Evolutionary conservation across 1,139 yeast genomes (phyloP), one percentile per base, ranked within the genome.

Genomic region (Suhomyces yuchorum): DNA sequence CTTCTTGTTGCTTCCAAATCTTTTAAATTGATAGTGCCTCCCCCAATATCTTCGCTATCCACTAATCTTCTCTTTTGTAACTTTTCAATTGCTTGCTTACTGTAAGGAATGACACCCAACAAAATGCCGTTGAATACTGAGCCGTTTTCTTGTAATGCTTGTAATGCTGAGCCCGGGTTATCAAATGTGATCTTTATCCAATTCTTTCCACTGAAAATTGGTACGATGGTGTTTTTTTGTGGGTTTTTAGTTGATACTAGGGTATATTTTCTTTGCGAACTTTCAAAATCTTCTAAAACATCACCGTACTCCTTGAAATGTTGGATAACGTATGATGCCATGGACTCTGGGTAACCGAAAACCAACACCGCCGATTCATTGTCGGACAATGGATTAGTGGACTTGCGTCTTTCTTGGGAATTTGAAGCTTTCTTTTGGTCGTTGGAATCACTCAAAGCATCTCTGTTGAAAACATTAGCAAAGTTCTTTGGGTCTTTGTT

Each of bases 131-230:
- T 85, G 56, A 85, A 78, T 2, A 86, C 80, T 17, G 78, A 69
- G 1, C 96, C 96, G 60, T 88, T 89, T 58, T 91, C 96, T 54
- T 85, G 84, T 38, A 91, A 70, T 0, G 98, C 97, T 48, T 95
- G 84, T 23, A 83, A 68, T 1, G 97, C 97, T 11, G 92, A 79
- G 3, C 84, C 73, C 3, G 88, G 81, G 51, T 84, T 85, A 51
- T 84, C 88, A 65, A 82, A 93, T 0, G 97, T 91, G 46, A 93
- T 66, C 61, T 90, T 88, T 20, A 91, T 83, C 97, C 98, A 93
- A 42, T 90, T 85, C 39, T 81, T 80, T 0, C 97, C 98, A 11
- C 93, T 80, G 63, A 84, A 87, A 14, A 91, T 84, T 1, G 96
- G 96, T 42, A 68, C 61, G n/a, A 66, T 56, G 35, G 58, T 51